These are phyloP conservation scores for Pseudocercospora cruenta DNA, from an alignment of 2,329 filamentous ascomycete genomes.

Conservation along the genomic window DNA sequence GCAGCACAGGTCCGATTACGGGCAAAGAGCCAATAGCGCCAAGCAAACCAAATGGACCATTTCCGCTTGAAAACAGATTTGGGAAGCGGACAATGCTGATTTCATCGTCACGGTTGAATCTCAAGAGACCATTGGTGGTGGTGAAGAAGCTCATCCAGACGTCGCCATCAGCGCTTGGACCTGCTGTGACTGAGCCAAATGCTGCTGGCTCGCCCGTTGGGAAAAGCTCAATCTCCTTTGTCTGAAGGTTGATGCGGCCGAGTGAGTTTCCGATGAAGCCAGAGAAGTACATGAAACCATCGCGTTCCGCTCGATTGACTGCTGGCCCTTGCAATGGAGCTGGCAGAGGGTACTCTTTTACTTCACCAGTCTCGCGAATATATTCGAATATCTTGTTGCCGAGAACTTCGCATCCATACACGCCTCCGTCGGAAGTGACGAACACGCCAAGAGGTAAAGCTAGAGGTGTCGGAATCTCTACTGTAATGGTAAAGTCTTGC, in stretches of 20 bases:
- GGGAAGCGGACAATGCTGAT: slow-evolving; percentile 21
- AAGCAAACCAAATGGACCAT: background rate
- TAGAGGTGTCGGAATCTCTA: slow-evolving; percentile 20
- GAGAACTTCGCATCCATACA: slow-evolving; percentile 24
- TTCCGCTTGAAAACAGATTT: slow-evolving; percentile 7
- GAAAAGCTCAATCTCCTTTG: slow-evolving; percentile 26
- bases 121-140: slow-evolving; percentile 15
- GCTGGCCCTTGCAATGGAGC: slow-evolving; percentile 24
- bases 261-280: slow-evolving; percentile 29
- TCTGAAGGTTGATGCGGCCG: slow-evolving; percentile 28
- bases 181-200: slow-evolving; percentile 23
- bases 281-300: slow-evolving; percentile 31
- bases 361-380: slow-evolving; percentile 24
- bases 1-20: background rate
- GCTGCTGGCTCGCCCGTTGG: slow-evolving; percentile 19
- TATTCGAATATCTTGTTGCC: slow-evolving; percentile 26
- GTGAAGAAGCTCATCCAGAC: slow-evolving; percentile 29
- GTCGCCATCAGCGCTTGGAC: slow-evolving; percentile 25
- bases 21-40: background rate
- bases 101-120: slow-evolving; percentile 14
- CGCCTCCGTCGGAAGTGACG: slow-evolving; percentile 22
- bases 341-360: slow-evolving; percentile 25
- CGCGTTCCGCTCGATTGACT: slow-evolving; percentile 29
- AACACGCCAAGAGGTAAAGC: slow-evolving; percentile 25
- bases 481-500: slow-evolving; percentile 20